phyloP scores from a whole-genome alignment of 768 basidiomycete genomes.

The Rhizopogon vesiculosus region DNA sequence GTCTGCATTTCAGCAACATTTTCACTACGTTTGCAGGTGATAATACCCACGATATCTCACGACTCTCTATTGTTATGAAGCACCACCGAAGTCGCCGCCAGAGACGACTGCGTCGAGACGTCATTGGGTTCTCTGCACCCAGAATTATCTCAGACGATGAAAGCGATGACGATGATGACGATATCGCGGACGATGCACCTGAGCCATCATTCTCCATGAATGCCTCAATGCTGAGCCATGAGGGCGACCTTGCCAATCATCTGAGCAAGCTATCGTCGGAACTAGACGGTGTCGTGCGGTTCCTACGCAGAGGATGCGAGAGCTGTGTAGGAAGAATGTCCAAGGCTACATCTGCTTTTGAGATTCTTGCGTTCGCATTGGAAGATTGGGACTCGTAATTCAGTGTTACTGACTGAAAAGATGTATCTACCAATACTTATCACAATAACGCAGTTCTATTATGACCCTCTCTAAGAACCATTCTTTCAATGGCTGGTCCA shows the following conservation, averaged over 20 bases:
- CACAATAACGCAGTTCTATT: slow-evolving; percentile 21
- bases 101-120: slow-evolving; percentile 47
- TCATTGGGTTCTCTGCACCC: slow-evolving; percentile 56
- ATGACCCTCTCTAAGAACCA: slow-evolving; percentile 11
- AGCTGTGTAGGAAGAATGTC: slow-evolving; percentile 55
- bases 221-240: slow-evolving; percentile 25
- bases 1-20: slow-evolving; percentile 61
- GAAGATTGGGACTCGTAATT: slow-evolving; percentile 68
- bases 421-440: slow-evolving; percentile 14
- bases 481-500: not conserved
- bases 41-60: slow-evolving; percentile 51
- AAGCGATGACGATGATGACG: not conserved
- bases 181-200: not conserved
- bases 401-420: too few species aligned
- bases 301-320: slow-evolving; percentile 66
- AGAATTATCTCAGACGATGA: slow-evolving; percentile 29
- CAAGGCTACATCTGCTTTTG: slow-evolving; percentile 34
- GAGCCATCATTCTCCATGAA: slow-evolving; percentile 39
- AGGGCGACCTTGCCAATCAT: slow-evolving; percentile 43
- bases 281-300: slow-evolving; percentile 67
- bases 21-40: slow-evolving; percentile 59
- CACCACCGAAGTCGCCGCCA: slow-evolving; percentile 62
- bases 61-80: slow-evolving; percentile 46
- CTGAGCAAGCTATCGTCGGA: slow-evolving; percentile 65
- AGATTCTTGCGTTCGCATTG: slow-evolving; percentile 67